Conservation (phyloP, 2,329 filamentous ascomycete genomes). For the Herpomyces periplanetae region DNA sequence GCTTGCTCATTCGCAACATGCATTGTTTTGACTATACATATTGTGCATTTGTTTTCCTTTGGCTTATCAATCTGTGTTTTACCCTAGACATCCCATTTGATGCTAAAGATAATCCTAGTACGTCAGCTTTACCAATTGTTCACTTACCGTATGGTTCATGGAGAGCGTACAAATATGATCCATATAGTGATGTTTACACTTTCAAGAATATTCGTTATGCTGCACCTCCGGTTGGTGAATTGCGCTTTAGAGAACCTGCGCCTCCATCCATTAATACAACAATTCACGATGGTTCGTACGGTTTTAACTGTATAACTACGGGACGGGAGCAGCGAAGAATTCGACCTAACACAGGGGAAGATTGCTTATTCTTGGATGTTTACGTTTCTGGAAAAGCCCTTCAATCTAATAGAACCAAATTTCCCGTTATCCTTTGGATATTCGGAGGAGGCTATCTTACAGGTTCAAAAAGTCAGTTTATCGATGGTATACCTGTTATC, state of each 20-base stretch:
- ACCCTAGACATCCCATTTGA: too few species aligned
- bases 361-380: constrained; percentile 27
- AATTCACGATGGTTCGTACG: constrained; percentile 7
- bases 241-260: constrained; percentile 24
- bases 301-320: constrained; percentile 7
- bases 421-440: constrained; percentile 23
- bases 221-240: constrained; percentile 19
- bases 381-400: constrained; percentile 17
- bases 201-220: constrained; percentile 23
- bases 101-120: too few species aligned
- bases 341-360: constrained; percentile 13
- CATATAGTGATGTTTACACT: constrained; percentile 7
- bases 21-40: too few species aligned
- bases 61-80: too few species aligned
- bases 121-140: constrained; percentile 6
- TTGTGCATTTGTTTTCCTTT: too few species aligned
- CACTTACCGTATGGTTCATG: constrained; percentile 7
- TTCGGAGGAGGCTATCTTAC: constrained; percentile 13
- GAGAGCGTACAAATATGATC: constrained; percentile 6
- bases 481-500: constrained; percentile 20
- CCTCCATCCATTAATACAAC: constrained; percentile 13
- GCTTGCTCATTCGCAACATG: too few species aligned
- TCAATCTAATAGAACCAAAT: constrained; percentile 9
- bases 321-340: constrained; percentile 5
- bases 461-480: constrained; percentile 20